Conservation (phyloP, 768 basidiomycete genomes). For the Daedaleopsis sinensis region DNA sequence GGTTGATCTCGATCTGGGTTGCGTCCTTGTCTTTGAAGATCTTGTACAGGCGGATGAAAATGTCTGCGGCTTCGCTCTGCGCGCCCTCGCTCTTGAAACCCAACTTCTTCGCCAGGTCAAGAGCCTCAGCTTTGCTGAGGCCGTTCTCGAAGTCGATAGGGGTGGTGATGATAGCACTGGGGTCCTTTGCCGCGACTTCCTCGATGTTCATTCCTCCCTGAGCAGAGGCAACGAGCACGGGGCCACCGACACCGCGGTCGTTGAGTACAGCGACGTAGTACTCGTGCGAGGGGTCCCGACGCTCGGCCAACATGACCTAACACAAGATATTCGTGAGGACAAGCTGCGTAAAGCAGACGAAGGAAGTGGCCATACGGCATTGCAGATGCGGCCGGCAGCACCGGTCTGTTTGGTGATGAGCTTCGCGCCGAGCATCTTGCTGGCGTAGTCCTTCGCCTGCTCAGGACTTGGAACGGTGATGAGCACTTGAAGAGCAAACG, state of each 20-base stretch:
- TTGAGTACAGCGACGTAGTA: slow-evolving; percentile 98
- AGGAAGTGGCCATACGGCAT: slow-evolving; percentile 64
- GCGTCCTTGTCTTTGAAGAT: slow-evolving; percentile 99
- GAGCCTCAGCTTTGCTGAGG: slow-evolving; percentile 69
- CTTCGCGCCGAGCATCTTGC: slow-evolving; percentile 92
- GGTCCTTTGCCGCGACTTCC: slow-evolving; percentile 96
- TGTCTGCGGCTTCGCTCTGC: slow-evolving; percentile 86
- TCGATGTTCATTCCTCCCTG: slow-evolving; percentile 99
- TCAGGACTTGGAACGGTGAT: slow-evolving; percentile 60
- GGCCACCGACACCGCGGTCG: slow-evolving; percentile 86
- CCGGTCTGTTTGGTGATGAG: slow-evolving; percentile 99
- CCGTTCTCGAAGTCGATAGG: slow-evolving; percentile 87
- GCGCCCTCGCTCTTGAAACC: slow-evolving; percentile 79
- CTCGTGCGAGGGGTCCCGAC: slow-evolving; percentile 90
- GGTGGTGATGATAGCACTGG: slow-evolving; percentile 92
- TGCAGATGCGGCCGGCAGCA: slow-evolving; percentile 88
- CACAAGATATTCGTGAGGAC: neutral
- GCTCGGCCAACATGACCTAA: slow-evolving; percentile 97
- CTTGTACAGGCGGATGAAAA: slow-evolving; percentile 91
- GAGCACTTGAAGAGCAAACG: neutral
- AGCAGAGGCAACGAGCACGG: slow-evolving; percentile 90
- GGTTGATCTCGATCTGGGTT: slow-evolving; percentile 99
- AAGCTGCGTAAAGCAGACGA: neutral
- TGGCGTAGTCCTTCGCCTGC: slow-evolving; percentile 84
- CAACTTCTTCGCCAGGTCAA: slow-evolving; percentile 83